Evolutionary conservation across 495 filamentous ascomycete genomes (phyloP).

Genomic region (Usnea hakonensis): DNA sequence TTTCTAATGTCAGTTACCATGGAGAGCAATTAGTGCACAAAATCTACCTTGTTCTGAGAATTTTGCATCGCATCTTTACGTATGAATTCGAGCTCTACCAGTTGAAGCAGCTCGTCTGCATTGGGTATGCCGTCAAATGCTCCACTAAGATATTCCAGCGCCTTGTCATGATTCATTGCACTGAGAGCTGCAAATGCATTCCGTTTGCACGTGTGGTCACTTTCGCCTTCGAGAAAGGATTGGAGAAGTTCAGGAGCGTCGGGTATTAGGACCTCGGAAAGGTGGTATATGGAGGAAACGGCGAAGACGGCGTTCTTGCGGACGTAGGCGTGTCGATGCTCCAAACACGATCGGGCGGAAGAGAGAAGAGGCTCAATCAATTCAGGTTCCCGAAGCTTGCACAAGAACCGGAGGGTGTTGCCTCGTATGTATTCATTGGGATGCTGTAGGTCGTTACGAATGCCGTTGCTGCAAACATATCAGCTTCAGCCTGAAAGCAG

Average conservation of each 20-base stretch:
- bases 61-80: constrained; percentile 96
- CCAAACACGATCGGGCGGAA: constrained; percentile 81
- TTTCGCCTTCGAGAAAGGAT: constrained; percentile 84
- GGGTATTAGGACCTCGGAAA: constrained; percentile 86
- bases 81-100: constrained; percentile 94
- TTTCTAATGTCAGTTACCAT: neutral
- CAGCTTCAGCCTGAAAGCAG: neutral
- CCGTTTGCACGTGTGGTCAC: constrained; percentile 91
- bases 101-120: constrained; percentile 85
- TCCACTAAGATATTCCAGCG: constrained; percentile 79
- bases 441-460: constrained; percentile 93
- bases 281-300: constrained; percentile 83
- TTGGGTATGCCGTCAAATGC: constrained; percentile 92
- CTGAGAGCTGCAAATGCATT: constrained; percentile 92
- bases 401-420: constrained; percentile 92
- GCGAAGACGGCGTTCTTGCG: constrained; percentile 97
- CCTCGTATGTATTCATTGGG: constrained; percentile 97
- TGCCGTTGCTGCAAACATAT: constrained; percentile 67
- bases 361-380: constrained; percentile 92
- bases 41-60: constrained; percentile 75
- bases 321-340: constrained; percentile 94
- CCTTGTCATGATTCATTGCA: constrained; percentile 87
- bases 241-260: constrained; percentile 91
- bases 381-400: constrained; percentile 92
- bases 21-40: neutral